A percentile compares a stretch with the other conserved stretches of the same genome.
Conservation (phyloP, 2,329 filamentous ascomycete genomes). For the Ophiostoma australiae region DNA sequence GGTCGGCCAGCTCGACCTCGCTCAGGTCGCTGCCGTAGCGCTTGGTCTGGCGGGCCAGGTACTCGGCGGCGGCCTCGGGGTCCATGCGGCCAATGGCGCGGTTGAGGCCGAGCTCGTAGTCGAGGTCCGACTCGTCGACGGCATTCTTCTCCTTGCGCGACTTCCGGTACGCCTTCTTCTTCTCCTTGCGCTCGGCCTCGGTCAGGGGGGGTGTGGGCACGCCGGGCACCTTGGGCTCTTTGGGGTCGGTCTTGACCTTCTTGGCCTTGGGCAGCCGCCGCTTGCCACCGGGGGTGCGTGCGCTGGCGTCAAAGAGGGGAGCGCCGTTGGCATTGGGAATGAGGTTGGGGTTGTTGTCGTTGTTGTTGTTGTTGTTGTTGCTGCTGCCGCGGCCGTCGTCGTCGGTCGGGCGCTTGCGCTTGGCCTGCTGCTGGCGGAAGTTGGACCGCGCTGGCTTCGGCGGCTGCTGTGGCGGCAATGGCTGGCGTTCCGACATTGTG, state of each 20-base stretch:
- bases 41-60: slow-evolving; percentile 72
- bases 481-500: slow-evolving; percentile 20
- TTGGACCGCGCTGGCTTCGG: slow-evolving; percentile 19
- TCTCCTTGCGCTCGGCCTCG: slow-evolving; percentile 21
- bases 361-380: background rate
- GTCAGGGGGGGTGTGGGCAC: slow-evolving; percentile 14
- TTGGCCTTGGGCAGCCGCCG: slow-evolving; percentile 17
- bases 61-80: slow-evolving; percentile 73
- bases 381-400: background rate
- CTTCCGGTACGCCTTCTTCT: slow-evolving; percentile 23
- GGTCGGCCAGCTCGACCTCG: slow-evolving; percentile 75
- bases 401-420: slow-evolving; percentile 22
- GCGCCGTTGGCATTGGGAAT: slow-evolving; percentile 19
- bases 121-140: slow-evolving; percentile 51
- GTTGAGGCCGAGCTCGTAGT: slow-evolving; percentile 71
- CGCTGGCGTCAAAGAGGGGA: slow-evolving; percentile 5
- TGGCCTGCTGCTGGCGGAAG: slow-evolving; percentile 18
- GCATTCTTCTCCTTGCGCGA: slow-evolving; percentile 27
- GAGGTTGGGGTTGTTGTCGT: background rate
- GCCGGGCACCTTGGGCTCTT: background rate
- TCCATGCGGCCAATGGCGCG: slow-evolving; percentile 78
- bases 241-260: slow-evolving; percentile 26
- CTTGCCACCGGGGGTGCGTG: background rate
- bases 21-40: slow-evolving; percentile 78
- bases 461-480: slow-evolving; percentile 20